Percentiles rank a stretch among this genome's conserved stretches.
These are phyloP conservation scores for Wallemia hederae DNA, from an alignment of 1,284 basidiomycete genomes.

Conservation along the genomic window DNA sequence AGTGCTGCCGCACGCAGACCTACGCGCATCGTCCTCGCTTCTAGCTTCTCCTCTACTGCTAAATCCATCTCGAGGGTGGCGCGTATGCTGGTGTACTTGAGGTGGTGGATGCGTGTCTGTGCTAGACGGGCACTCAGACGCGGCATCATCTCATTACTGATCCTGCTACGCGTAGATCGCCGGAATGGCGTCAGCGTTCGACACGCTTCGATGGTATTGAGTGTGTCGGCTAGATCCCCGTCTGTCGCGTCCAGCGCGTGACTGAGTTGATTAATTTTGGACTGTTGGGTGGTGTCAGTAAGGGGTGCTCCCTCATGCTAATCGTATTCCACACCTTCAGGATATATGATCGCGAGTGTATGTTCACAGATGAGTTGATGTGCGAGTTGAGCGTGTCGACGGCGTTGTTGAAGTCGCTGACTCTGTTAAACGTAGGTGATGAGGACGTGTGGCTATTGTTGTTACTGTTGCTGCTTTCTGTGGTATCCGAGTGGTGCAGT, in stretches of 20 bases:
- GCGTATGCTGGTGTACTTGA: neutral
- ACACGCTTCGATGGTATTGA: neutral
- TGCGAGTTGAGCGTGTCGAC: neutral
- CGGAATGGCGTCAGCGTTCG: neutral
- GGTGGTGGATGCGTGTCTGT: neutral
- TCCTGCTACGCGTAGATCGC: neutral
- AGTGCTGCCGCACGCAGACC: neutral
- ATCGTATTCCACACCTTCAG: neutral
- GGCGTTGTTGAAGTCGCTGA: neutral
- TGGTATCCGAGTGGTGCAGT: too few relatives aligned
- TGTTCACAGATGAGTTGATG: neutral
- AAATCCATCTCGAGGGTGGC: neutral
- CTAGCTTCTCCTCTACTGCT: neutral
- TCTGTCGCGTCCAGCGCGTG: neutral
- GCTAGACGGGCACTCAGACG: neutral
- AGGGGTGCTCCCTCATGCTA: neutral
- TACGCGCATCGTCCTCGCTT: neutral
- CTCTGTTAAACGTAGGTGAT: neutral
- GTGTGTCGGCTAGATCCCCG: neutral
- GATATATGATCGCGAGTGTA: neutral
- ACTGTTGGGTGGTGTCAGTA: neutral
- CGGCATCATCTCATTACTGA: neutral
- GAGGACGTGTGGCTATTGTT: neutral
- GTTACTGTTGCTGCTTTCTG: too few relatives aligned
- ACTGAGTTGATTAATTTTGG: neutral